These are phyloP conservation scores for Schizosaccharomyces octosporus DNA, from an alignment of 805 yeast genomes.

Conservation along the genomic window DNA sequence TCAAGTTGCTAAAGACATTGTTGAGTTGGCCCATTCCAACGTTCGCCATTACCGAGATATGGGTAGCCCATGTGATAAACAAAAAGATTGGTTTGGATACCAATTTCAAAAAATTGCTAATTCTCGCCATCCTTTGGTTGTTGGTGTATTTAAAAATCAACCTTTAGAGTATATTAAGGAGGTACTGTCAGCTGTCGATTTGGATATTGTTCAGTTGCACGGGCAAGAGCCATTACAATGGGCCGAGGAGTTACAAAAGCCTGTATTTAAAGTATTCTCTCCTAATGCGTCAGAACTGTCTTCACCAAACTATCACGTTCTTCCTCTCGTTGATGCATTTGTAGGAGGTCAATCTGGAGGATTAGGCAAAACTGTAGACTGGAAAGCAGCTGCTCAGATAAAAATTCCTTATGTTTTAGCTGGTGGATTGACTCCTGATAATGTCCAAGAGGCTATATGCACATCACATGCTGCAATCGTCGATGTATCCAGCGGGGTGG, in stretches of 20 bases:
- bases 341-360: slow-evolving; percentile 37
- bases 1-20: slow-evolving; percentile 23
- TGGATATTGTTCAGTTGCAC: slow-evolving; percentile 75
- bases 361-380: slow-evolving; percentile 58
- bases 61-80: not conserved
- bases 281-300: slow-evolving; percentile 14
- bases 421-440: slow-evolving; percentile 67
- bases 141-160: slow-evolving; percentile 83
- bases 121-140: slow-evolving; percentile 31
- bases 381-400: slow-evolving; percentile 22
- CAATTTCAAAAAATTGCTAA: slow-evolving; percentile 4
- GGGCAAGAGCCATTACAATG: slow-evolving; percentile 41
- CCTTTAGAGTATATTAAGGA: slow-evolving; percentile 31
- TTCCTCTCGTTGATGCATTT: slow-evolving; percentile 63
- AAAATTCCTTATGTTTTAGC: slow-evolving; percentile 38
- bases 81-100: slow-evolving; percentile 5
- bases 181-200: slow-evolving; percentile 18
- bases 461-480: slow-evolving; percentile 53
- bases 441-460: slow-evolving; percentile 30
- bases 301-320: slow-evolving; percentile 20
- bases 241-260: slow-evolving; percentile 19
- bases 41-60: not conserved
- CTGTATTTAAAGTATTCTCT: slow-evolving; percentile 55
- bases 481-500: slow-evolving; percentile 92
- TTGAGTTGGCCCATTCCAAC: slow-evolving; percentile 12